Conservation (phyloP, 805 yeast genomes). For the Jamesozyma lodderae region DNA sequence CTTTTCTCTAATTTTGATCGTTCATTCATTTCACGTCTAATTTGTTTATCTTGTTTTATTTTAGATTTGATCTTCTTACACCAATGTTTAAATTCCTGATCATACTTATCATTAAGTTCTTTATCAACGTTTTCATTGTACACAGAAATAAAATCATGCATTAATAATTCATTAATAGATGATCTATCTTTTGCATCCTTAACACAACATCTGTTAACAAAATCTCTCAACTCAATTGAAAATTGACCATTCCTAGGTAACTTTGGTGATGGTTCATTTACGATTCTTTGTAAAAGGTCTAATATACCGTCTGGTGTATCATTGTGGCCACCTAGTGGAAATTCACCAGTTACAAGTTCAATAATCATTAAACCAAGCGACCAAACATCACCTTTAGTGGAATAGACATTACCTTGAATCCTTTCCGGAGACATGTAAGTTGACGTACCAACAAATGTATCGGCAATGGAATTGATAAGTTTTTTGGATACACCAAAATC, state of each 20-base stretch:
- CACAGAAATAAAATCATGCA: conserved; percentile 30
- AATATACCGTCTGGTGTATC: conserved; percentile 75
- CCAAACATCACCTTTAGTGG: conserved; percentile 97
- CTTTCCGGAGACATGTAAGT: conserved; percentile 98
- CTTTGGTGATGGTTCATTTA: conserved; percentile 83
- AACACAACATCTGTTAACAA: conserved; percentile 64
- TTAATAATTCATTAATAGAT: conserved; percentile 60
- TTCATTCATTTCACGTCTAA: conserved; percentile 26
- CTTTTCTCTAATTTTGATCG: conserved; percentile 23
- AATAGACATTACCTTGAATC: conserved; percentile 87
- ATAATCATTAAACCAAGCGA: conserved; percentile 84
- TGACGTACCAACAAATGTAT: conserved; percentile 96
- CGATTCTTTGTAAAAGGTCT: conserved; percentile 85
- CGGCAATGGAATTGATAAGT: conserved; percentile 86
- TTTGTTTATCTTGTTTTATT: conserved; percentile 26
- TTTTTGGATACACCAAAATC: conserved; percentile 96
- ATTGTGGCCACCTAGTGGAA: conserved; percentile 60
- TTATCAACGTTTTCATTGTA: conserved; percentile 26
- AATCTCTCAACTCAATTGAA: conserved; percentile 45
- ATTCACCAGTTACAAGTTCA: conserved; percentile 78
- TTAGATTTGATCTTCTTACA: conserved; percentile 32
- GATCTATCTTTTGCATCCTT: conserved; percentile 63
- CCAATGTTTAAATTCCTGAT: conserved; percentile 34
- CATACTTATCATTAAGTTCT: conserved; percentile 6
- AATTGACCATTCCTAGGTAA: conserved; percentile 36